Evolutionary conservation across 2,329 filamentous ascomycete genomes (phyloP).

Genomic region (Colletotrichum gloeosporioides): DNA sequence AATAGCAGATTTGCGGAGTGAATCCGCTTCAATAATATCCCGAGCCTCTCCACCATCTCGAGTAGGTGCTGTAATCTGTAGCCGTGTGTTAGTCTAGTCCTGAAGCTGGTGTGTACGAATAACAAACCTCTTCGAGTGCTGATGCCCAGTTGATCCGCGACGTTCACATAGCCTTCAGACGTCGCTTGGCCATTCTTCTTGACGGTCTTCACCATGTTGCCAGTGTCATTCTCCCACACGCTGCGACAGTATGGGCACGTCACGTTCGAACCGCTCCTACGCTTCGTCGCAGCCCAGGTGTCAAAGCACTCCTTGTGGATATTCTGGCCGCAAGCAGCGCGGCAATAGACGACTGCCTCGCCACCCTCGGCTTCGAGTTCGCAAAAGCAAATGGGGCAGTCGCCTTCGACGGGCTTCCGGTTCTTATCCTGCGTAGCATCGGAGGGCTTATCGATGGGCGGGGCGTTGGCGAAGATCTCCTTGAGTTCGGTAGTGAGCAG

Average conservation of each 20-base stretch:
- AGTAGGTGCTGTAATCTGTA: slow-evolving; percentile 12
- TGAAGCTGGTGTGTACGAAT: neutral
- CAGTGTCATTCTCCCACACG: slow-evolving; percentile 54
- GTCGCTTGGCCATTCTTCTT: slow-evolving; percentile 44
- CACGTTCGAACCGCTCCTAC: slow-evolving; percentile 38
- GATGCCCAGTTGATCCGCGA: slow-evolving; percentile 65
- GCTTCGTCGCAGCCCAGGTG: slow-evolving; percentile 57
- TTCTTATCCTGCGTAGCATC: slow-evolving; percentile 41
- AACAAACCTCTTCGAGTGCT: slow-evolving; percentile 53
- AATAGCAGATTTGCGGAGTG: neutral
- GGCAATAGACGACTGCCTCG: slow-evolving; percentile 54
- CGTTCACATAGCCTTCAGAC: slow-evolving; percentile 65
- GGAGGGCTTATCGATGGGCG: slow-evolving; percentile 48
- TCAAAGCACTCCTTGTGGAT: slow-evolving; percentile 59
- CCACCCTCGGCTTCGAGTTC: slow-evolving; percentile 41
- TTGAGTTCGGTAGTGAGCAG: slow-evolving; percentile 64
- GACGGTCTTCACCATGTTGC: slow-evolving; percentile 47
- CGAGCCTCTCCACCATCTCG: neutral
- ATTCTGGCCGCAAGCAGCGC: slow-evolving; percentile 59
- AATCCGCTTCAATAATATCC: neutral
- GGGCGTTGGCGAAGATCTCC: slow-evolving; percentile 61
- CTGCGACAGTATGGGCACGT: slow-evolving; percentile 69
- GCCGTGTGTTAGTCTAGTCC: neutral
- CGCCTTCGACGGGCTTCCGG: slow-evolving; percentile 56
- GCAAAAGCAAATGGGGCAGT: slow-evolving; percentile 64